phyloP scores from a whole-genome alignment of 192 early-diverging fungal genomes.

The Endogone sp. region DNA sequence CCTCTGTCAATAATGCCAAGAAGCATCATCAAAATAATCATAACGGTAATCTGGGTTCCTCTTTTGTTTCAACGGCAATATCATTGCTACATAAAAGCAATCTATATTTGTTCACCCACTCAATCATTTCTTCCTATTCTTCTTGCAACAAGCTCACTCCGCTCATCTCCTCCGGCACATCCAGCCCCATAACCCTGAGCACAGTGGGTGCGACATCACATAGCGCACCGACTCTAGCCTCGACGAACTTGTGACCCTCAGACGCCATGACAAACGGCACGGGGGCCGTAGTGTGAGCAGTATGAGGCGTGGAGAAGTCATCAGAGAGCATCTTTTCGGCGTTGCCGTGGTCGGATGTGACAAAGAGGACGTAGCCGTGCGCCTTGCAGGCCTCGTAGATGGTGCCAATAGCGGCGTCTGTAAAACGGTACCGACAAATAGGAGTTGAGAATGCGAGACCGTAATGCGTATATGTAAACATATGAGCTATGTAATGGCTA shows the following conservation, averaged over 20 bases:
- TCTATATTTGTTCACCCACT: neutral
- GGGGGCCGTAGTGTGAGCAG: conserved; percentile 87
- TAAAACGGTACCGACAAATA: neutral
- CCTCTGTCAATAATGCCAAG: too few species aligned
- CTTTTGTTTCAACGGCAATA: too few species aligned
- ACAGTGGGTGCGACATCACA: conserved; percentile 98
- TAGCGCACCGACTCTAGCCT: conserved; percentile 63
- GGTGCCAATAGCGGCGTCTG: conserved; percentile 87
- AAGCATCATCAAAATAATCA: too few species aligned
- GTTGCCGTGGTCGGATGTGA: conserved; percentile 99
- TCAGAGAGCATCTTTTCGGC: conserved; percentile 96
- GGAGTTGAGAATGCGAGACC: neutral
- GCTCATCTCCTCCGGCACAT: conserved; percentile 94
- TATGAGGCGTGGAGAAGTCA: conserved; percentile 85
- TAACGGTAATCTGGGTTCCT: too few species aligned
- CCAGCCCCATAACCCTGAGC: conserved; percentile 86
- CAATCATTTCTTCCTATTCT: conserved; percentile 7
- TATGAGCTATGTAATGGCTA: too few species aligned
- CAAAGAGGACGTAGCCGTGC: conserved; percentile 85
- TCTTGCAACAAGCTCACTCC: conserved; percentile 64
- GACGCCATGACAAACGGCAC: conserved; percentile 93
- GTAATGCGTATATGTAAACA: too few species aligned
- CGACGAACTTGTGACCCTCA: conserved; percentile 48
- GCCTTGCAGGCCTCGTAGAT: conserved; percentile 91
- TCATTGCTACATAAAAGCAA: too few species aligned